Evolutionary conservation across 2,329 filamentous ascomycete genomes (phyloP), one percentile per base, ranked within the genome.

Genomic region (Chaetomium sp.): DNA sequence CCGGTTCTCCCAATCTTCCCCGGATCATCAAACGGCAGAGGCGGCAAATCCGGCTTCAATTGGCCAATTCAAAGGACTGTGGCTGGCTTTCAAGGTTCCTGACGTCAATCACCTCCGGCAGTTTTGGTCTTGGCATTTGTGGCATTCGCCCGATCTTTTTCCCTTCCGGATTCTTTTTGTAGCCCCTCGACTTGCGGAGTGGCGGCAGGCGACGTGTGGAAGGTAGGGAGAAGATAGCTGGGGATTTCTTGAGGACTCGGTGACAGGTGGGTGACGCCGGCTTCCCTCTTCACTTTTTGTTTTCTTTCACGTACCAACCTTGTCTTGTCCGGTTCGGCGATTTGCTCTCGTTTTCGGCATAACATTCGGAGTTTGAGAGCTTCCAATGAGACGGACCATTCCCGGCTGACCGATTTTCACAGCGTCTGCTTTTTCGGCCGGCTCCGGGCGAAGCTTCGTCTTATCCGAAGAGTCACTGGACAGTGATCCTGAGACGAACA

Each of bases 121-220:
- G 47, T 52, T 11, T 49, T 55, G 37, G 53, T 49, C 53, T 55
- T 55, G 53, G 53, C 53, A 52, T 41, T 50, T 27, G 46, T 44
- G 19, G 19, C 47, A 34, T 52, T 55, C 36, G 34, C 27, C 41
- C n/a, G 27, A 35, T 33, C 19, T 43, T 37, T 43, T 48, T 42
- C 4, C 8, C 9, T 9, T 32, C 35, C 34, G 46, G 46, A 27
- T 27, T 27, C 19, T 27, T 27, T 27, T 27, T 27, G 19, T 27
- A 27, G 19, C 19, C 19, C 27, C 27, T 41, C 53, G 53, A 37
- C 41, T 40, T 37, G 41, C 35, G 48, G 42, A 35, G 53, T 55
- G 53, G 53, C 40, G 53, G 27, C 12, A 7, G 47, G 48, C 53
- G 35, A 48, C 41, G 42, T 32, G 27, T 19, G 32, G 40, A 45